A percentile compares a stretch with the other conserved stretches of the same genome.
phyloP scores from a whole-genome alignment of 2,329 filamentous ascomycete genomes.

The Calonectria montana region DNA sequence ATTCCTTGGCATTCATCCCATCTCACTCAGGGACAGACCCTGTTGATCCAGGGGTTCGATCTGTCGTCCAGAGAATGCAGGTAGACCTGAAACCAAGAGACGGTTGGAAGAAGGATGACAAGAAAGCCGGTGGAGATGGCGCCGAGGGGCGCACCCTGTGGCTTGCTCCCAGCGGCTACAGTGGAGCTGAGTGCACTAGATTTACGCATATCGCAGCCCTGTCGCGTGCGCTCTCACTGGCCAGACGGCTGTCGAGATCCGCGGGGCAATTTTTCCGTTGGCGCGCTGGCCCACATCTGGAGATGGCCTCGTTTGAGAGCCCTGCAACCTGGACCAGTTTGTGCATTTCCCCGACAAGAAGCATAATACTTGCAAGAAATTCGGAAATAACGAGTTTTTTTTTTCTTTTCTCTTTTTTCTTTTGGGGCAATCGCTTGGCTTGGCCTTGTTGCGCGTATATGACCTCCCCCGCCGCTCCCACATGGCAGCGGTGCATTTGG shows the following conservation, averaged over 20 bases:
- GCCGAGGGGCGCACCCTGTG: background rate
- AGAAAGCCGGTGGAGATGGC: background rate
- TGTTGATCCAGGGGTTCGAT: background rate
- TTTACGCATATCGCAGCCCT: background rate
- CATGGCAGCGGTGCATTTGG: background rate
- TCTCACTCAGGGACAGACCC: background rate
- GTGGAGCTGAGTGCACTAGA: background rate
- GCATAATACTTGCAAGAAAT: background rate
- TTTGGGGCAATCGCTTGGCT: background rate
- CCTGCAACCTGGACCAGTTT: slow-evolving; percentile 12
- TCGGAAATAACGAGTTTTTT: background rate
- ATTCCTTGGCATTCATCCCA: slow-evolving; percentile 16
- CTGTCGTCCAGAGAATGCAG: slow-evolving; percentile 19
- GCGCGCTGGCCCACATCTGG: background rate
- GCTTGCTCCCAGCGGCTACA: background rate
- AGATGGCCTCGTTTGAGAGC: slow-evolving; percentile 20
- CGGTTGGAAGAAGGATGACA: background rate
- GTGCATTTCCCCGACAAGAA: slow-evolving; percentile 6
- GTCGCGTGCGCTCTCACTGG: background rate
- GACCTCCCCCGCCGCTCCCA: background rate
- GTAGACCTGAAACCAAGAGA: slow-evolving; percentile 39
- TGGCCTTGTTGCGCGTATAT: background rate
- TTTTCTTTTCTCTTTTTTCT: too few relatives aligned
- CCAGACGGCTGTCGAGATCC: slow-evolving; percentile 19
- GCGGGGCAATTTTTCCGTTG: slow-evolving; percentile 32